These are phyloP conservation scores for Paradendryphiella salina DNA, from an alignment of 2,329 filamentous ascomycete species.

Conservation along the genomic window DNA sequence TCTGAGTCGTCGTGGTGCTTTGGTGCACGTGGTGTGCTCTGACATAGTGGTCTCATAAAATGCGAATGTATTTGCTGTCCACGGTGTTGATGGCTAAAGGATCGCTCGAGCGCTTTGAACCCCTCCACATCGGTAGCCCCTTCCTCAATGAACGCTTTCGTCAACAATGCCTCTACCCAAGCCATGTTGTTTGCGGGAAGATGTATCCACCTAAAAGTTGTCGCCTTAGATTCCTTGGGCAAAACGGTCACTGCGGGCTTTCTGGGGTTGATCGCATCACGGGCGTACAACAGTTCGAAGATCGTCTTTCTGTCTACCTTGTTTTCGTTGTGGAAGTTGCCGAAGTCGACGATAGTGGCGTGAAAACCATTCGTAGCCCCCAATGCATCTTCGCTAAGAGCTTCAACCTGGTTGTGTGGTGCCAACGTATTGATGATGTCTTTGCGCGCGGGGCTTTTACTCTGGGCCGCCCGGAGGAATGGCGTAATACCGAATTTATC, in stretches of 20 bases:
- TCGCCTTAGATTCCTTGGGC: conserved; percentile 48
- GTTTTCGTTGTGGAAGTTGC: conserved; percentile 44
- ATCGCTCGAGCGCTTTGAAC: conserved; percentile 65
- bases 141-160: conserved; percentile 66
- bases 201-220: conserved; percentile 53
- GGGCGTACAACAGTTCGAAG: conserved; percentile 44
- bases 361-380: conserved; percentile 46
- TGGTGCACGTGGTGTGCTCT: conserved; percentile 50
- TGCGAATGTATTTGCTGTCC: conserved; percentile 62
- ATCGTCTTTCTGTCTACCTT: conserved; percentile 39
- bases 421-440: conserved; percentile 50
- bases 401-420: conserved; percentile 48
- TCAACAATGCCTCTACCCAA: conserved; percentile 66
- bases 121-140: conserved; percentile 64
- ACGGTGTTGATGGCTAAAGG: conserved; percentile 64
- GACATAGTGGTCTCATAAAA: conserved; percentile 64
- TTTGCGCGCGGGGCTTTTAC: conserved; percentile 37
- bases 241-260: conserved; percentile 45
- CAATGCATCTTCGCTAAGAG: conserved; percentile 40
- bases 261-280: conserved; percentile 37
- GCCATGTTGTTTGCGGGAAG: conserved; percentile 57
- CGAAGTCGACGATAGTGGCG: conserved; percentile 48
- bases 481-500: conserved; percentile 53
- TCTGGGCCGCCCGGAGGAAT: conserved; percentile 49
- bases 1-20: conserved; percentile 41